These are phyloP conservation scores for Cryptococcus depauperatus DNA, from an alignment of 1,284 basidiomycete species.

Conservation along the genomic window DNA sequence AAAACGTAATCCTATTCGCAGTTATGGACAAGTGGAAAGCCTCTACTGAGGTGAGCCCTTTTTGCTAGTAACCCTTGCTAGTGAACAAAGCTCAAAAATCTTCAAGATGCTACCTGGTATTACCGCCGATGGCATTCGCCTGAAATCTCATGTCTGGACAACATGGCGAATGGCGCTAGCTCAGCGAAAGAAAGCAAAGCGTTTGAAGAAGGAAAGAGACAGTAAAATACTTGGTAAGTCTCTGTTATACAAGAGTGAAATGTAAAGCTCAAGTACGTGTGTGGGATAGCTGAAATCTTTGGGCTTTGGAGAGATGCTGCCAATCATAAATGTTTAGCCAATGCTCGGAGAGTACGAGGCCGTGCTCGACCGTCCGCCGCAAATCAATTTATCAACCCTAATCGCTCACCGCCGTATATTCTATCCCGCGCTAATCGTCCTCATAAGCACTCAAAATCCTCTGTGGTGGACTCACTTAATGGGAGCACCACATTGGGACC, in stretches of 20 bases:
- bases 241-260: no score
- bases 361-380: neutral
- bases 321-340: conserved; percentile 15
- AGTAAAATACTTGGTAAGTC: conserved; percentile 23
- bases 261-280: no score
- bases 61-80: neutral
- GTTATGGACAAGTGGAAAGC: conserved; percentile 39
- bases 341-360: conserved; percentile 16
- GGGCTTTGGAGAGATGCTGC: conserved; percentile 27
- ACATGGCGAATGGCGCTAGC: conserved; percentile 15
- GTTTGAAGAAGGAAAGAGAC: conserved; percentile 12
- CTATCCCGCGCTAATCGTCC: no score
- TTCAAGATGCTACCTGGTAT: conserved; percentile 17
- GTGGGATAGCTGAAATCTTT: conserved; percentile 28
- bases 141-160: conserved; percentile 13
- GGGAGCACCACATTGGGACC: neutral
- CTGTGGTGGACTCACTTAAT: neutral
- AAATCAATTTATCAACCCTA: no score
- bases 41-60: conserved; percentile 19
- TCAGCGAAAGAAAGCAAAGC: conserved; percentile 7
- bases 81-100: neutral
- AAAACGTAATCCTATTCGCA: conserved; percentile 35
- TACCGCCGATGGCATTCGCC: conserved; percentile 8
- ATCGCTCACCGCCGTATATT: no score
- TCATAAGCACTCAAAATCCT: no score